A percentile compares a stretch with the other conserved stretches of the same genome.
phyloP scores from a whole-genome alignment of 2,329 filamentous ascomycete species.

The Venturia pyrina region DNA sequence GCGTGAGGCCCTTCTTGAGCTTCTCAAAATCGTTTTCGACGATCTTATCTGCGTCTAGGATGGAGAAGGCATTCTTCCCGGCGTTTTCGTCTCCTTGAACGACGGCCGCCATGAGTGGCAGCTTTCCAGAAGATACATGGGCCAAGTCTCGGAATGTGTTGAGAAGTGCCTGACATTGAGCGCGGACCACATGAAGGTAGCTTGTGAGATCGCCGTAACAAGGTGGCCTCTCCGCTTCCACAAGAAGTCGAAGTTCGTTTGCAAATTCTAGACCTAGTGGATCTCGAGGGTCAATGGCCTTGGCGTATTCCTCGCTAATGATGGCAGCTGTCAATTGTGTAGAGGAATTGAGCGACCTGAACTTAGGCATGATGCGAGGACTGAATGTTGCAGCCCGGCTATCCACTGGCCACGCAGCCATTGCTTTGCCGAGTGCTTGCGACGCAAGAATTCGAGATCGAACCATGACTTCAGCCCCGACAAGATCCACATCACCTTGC shows the following conservation, averaged over 20 bases:
- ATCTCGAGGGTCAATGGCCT: constrained; percentile 32
- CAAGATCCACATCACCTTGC: constrained; percentile 89
- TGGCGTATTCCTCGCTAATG: constrained; percentile 81
- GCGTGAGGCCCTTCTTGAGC: constrained; percentile 78
- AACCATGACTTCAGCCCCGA: constrained; percentile 79
- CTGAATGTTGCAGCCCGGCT: constrained; percentile 54
- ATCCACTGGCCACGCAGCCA: constrained; percentile 61
- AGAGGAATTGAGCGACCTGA: constrained; percentile 68
- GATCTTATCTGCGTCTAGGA: constrained; percentile 79
- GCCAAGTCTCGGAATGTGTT: constrained; percentile 88
- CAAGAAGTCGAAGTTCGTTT: constrained; percentile 58
- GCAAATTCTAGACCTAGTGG: constrained; percentile 49
- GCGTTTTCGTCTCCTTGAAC: constrained; percentile 90
- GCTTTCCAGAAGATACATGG: constrained; percentile 62
- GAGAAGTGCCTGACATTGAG: constrained; percentile 82
- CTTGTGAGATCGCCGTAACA: constrained; percentile 87
- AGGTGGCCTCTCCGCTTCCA: constrained; percentile 70
- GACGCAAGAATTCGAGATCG: constrained; percentile 83
- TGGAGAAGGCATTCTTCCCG: constrained; percentile 84
- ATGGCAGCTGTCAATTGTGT: constrained; percentile 77
- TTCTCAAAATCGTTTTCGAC: constrained; percentile 76
- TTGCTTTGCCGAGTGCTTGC: constrained; percentile 73
- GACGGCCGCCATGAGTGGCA: constrained; percentile 77
- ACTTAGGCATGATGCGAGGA: constrained; percentile 51
- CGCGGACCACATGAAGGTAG: constrained; percentile 78